Evolutionary conservation across 2,329 filamentous ascomycete species (phyloP), one percentile per base, ranked within the genome.

Genomic region (Helotiales sp.): DNA sequence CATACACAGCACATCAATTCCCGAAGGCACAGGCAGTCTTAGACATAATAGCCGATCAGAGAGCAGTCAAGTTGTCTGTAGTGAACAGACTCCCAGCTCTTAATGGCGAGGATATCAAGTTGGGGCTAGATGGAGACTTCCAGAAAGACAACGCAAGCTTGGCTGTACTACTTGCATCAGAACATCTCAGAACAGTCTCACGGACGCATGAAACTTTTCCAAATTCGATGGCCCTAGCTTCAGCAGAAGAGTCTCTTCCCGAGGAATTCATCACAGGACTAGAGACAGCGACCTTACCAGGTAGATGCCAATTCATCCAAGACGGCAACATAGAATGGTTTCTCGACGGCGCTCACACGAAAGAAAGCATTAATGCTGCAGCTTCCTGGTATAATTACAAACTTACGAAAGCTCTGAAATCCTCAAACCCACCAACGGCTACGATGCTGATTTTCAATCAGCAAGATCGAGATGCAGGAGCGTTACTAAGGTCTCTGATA

Each of bases 311-410:
- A 65, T 74, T 81, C 52, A 79, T 81, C 63, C 64, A 73, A 3
- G 81, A 84, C 58, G 77, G 77, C 2, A 78, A 79, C 34, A 78
- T 96, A 9, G 79, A 80, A 25, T 99, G 93, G 92, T 87, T 91
- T 68, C 84, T 99, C n/a, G 95, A 99, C 69, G 93, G 93, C 8
- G 95, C 92, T 1, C 95, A 99, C 73, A 98, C 93, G 0, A 78
- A 89, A 2, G 93, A 98, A 69, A 96, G 92, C 70, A 87, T 99
- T 54, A 84, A 88, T 65, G 83, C 90, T 63, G 90, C 91, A 2
- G 88, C 87, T 0, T 80, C 82, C 57, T 97, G 93, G 93, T 98
- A 96, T 68, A 83, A 83, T 25, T 1, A 70, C 70, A 10, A 77
- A 81, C 66, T 29, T 58, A 17, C 24, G 1, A 34, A 58, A 9